Evolutionary conservation across 257 asterid genomes (phyloP).

Genomic region (Coffea canephora): DNA sequence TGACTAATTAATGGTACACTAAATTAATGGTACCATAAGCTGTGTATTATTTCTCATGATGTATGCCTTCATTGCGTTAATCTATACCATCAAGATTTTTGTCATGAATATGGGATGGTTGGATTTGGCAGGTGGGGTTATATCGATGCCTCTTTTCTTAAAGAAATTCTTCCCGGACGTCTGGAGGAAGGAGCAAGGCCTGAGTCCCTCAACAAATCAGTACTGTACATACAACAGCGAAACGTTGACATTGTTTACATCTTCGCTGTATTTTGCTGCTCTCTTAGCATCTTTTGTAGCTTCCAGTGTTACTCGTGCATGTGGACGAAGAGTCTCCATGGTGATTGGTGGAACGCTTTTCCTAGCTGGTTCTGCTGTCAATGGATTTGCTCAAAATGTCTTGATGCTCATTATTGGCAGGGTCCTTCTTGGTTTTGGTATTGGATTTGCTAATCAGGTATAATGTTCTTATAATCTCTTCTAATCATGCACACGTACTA

Average conservation of each 20-base stretch:
- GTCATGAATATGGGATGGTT: not conserved
- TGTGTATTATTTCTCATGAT: not conserved
- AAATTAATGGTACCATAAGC: no score
- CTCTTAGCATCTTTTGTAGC: slow-evolving; percentile 58
- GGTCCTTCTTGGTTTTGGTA: slow-evolving; percentile 61
- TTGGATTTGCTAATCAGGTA: slow-evolving; percentile 90
- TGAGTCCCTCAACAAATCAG: slow-evolving; percentile 45
- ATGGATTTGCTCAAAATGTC: slow-evolving; percentile 50
- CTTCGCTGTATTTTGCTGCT: slow-evolving; percentile 82
- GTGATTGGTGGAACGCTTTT: slow-evolving; percentile 57
- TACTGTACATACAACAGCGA: slow-evolving; percentile 76
- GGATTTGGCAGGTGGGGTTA: slow-evolving; percentile 64
- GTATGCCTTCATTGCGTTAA: not conserved
- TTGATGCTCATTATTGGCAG: slow-evolving; percentile 68
- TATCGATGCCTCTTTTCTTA: slow-evolving; percentile 68
- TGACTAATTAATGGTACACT: no score
- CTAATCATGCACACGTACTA: no score
- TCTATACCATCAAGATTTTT: not conserved
- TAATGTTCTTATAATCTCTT: not conserved
- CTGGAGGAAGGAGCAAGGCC: slow-evolving; percentile 31
- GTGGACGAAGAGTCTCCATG: slow-evolving; percentile 66
- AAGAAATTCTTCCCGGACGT: slow-evolving; percentile 63
- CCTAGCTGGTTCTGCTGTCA: slow-evolving; percentile 59
- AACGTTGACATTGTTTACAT: slow-evolving; percentile 59
- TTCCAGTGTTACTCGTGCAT: slow-evolving; percentile 44